phyloP scores from a whole-genome alignment of 2,329 filamentous ascomycete genomes.

The Penicillium sp. region DNA sequence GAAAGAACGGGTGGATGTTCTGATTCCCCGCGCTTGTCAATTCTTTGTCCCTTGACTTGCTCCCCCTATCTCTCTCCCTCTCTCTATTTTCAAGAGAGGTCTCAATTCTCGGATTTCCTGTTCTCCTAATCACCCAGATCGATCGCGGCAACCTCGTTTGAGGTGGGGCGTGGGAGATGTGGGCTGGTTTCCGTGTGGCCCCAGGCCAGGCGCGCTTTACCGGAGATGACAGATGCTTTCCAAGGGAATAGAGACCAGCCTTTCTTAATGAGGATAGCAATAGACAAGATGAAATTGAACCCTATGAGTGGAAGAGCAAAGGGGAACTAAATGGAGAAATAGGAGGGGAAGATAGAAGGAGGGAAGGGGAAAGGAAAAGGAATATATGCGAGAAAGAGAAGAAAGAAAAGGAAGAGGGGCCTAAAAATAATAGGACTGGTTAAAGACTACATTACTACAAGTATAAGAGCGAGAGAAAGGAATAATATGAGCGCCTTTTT shows the following conservation, averaged over 20 bases:
- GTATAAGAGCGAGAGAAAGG: constrained; percentile 2
- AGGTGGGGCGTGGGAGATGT: constrained; percentile 13
- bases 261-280: background rate
- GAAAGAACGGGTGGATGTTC: background rate
- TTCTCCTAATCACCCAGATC: background rate
- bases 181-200: background rate
- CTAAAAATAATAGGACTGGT: constrained; percentile 1
- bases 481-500: background rate
- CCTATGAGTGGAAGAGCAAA: background rate
- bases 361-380: background rate
- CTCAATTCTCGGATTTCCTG: background rate
- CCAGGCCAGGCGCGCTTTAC: background rate
- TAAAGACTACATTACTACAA: background rate
- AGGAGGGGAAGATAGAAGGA: background rate
- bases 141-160: constrained; percentile 20
- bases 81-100: background rate
- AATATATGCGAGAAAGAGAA: constrained; percentile 8
- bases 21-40: background rate
- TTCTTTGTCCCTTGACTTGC: background rate
- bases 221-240: background rate
- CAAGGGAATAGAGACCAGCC: background rate
- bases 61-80: background rate
- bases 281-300: background rate
- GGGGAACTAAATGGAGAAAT: background rate
- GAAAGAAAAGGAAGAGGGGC: constrained; percentile 12